Evolutionary conservation across 108 stramenopile genomes (phyloP).

Genomic region (Cyclotella cryptica): DNA sequence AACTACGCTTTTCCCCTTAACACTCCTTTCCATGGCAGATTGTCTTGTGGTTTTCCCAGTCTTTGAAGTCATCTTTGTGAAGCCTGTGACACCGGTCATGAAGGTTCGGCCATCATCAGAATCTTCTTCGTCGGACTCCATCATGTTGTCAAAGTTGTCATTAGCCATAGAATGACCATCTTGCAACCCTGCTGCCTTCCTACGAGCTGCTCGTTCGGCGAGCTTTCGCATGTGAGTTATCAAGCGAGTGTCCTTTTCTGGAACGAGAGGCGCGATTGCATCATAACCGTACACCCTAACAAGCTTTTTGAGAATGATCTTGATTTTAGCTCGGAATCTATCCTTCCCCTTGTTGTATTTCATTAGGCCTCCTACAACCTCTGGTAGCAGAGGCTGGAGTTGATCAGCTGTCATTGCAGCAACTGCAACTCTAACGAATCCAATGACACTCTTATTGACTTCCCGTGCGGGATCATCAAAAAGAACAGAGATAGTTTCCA

Average conservation of each 20-base stretch:
- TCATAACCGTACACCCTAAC: conserved; percentile 89
- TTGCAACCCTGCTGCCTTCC: conserved; percentile 56
- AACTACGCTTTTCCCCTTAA: conserved; percentile 33
- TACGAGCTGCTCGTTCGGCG: conserved; percentile 65
- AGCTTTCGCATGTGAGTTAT: conserved; percentile 91
- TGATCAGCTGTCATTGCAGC: conserved; percentile 70
- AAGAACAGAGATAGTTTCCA: conserved; percentile 86
- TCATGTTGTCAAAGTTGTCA: conserved; percentile 73
- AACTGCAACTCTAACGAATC: conserved; percentile 90
- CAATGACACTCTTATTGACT: conserved; percentile 90
- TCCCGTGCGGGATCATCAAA: conserved; percentile 88
- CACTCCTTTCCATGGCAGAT: conserved; percentile 34
- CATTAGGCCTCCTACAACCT: conserved; percentile 81
- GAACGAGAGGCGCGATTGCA: conserved; percentile 73
- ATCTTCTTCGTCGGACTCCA: conserved; percentile 90
- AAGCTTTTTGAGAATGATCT: conserved; percentile 93
- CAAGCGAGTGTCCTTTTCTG: conserved; percentile 82
- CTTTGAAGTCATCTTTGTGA: conserved; percentile 59
- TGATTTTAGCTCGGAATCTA: conserved; percentile 91
- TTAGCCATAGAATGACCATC: conserved; percentile 43
- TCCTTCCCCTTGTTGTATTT: conserved; percentile 83
- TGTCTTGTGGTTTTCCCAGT: conserved; percentile 42
- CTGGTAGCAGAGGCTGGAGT: conserved; percentile 77
- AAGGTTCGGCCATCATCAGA: conserved; percentile 85
- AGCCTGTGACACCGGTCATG: conserved; percentile 76